phyloP scores from a whole-genome alignment of 768 basidiomycete genomes.

The Tricholoma bakamatsutake region DNA sequence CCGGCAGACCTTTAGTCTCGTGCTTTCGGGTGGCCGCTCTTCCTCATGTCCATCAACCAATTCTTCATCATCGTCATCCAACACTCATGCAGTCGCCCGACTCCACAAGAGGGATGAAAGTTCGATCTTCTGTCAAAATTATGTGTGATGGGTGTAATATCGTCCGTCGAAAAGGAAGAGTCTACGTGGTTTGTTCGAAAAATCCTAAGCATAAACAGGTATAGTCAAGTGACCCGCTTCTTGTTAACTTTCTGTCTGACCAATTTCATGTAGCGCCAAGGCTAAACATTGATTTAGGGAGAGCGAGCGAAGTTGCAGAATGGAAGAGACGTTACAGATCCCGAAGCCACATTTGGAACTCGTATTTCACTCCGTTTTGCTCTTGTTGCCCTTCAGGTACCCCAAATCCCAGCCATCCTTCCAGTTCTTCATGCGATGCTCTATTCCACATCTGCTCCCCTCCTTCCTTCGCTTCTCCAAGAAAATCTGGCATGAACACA shows the following conservation, averaged over 20 bases:
- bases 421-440: conserved; percentile 56
- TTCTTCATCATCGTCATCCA: conserved; percentile 22
- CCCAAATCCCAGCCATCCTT: conserved; percentile 75
- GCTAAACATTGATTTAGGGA: conserved; percentile 24
- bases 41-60: conserved; percentile 26
- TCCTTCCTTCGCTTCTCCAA: conserved; percentile 28
- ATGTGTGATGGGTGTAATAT: conserved; percentile 94
- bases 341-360: conserved; percentile 94
- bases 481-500: conserved; percentile 77
- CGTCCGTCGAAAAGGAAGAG: conserved; percentile 83
- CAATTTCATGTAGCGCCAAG: conserved; percentile 51
- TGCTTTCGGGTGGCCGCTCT: conserved; percentile 37
- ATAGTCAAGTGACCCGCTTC: conserved; percentile 14
- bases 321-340: conserved; percentile 12
- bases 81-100: conserved; percentile 22
- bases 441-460: conserved; percentile 42
- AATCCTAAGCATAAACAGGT: conserved; percentile 99
- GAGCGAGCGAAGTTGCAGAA: neutral
- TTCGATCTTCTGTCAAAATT: conserved; percentile 87
- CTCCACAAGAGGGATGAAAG: conserved; percentile 86
- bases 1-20: conserved; percentile 54
- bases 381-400: conserved; percentile 71
- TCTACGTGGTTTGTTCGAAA: conserved; percentile 89
- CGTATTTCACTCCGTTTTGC: conserved; percentile 81
- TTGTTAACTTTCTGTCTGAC: conserved; percentile 2